Evolutionary conservation across 139 green algal genomes (phyloP).

Genomic region (Parachlorella kessleri): DNA sequence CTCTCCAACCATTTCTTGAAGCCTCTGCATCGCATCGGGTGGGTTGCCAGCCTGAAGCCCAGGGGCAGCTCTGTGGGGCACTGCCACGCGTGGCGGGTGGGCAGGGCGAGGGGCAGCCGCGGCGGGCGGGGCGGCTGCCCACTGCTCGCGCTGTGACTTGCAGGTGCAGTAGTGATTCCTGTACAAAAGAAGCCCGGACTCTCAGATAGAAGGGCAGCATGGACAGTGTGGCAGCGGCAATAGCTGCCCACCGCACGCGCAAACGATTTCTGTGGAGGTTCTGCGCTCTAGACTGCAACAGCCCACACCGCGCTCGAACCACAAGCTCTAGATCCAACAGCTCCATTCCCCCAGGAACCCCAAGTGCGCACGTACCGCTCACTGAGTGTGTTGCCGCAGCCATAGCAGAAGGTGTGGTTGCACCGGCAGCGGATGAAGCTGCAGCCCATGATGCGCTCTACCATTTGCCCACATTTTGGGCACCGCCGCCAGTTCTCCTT

Average conservation of each 20-base stretch:
- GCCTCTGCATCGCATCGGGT: too few relatives aligned
- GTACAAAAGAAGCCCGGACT: neutral
- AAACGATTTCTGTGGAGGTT: neutral
- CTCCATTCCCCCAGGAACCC: too few relatives aligned
- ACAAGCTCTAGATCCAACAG: too few relatives aligned
- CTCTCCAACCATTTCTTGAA: too few relatives aligned
- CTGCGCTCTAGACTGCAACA: neutral
- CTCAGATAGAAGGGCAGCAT: neutral
- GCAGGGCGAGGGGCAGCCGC: neutral
- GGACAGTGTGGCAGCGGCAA: neutral
- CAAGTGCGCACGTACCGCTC: too few relatives aligned
- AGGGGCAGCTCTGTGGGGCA: too few relatives aligned
- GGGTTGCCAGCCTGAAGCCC: too few relatives aligned
- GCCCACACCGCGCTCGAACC: neutral
- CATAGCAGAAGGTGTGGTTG: conserved; percentile 51
- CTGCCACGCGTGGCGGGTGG: neutral
- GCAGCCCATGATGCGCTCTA: conserved; percentile 54
- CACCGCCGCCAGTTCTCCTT: conserved; percentile 45
- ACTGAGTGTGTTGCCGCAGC: conserved; percentile 31
- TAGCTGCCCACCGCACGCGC: neutral
- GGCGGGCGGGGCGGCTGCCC: neutral
- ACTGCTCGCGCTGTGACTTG: conserved; percentile 7
- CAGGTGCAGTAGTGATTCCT: neutral
- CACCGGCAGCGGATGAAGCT: conserved; percentile 58
- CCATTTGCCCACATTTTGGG: conserved; percentile 43